These are phyloP conservation scores for Plasmodium inui DNA, from an alignment of 169 alveolate genomes.

Conservation along the genomic window DNA sequence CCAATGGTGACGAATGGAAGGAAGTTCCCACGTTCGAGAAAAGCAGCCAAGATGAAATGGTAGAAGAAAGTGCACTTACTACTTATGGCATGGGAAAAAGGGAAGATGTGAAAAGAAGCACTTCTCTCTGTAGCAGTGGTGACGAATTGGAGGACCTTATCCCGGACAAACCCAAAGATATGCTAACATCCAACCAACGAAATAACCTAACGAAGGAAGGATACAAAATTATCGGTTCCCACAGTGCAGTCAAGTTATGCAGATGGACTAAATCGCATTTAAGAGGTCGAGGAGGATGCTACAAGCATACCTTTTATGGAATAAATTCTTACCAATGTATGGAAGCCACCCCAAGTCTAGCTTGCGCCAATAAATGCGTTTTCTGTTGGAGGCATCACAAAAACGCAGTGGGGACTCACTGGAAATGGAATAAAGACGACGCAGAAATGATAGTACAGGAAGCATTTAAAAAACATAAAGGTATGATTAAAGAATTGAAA, in stretches of 20 bases:
- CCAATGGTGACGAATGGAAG: background rate
- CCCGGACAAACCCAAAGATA: conserved; percentile 29
- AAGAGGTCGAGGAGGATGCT: conserved; percentile 93
- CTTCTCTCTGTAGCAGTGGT: conserved; percentile 1
- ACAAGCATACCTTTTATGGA: conserved; percentile 93
- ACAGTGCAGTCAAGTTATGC: conserved; percentile 92
- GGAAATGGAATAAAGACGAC: conserved; percentile 91
- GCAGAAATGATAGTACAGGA: conserved; percentile 84
- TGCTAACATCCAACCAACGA: conserved; percentile 81
- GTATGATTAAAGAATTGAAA: conserved; percentile 82
- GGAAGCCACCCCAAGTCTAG: conserved; percentile 93
- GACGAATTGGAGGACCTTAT: conserved; percentile 81
- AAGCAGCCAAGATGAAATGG: background rate
- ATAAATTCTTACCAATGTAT: conserved; percentile 90
- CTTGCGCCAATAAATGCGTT: conserved; percentile 94
- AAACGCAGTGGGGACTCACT: conserved; percentile 89
- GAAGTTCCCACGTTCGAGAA: background rate
- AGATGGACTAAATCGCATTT: conserved; percentile 91
- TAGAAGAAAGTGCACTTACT: background rate
- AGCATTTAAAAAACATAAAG: conserved; percentile 78
- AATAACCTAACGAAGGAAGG: conserved; percentile 82
- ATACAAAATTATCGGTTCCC: conserved; percentile 90
- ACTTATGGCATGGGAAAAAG: background rate
- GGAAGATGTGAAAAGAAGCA: background rate
- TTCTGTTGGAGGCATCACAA: conserved; percentile 95